Evolutionary conservation across 2,329 filamentous ascomycete genomes (phyloP).

Genomic region (Aspergillus sergii): DNA sequence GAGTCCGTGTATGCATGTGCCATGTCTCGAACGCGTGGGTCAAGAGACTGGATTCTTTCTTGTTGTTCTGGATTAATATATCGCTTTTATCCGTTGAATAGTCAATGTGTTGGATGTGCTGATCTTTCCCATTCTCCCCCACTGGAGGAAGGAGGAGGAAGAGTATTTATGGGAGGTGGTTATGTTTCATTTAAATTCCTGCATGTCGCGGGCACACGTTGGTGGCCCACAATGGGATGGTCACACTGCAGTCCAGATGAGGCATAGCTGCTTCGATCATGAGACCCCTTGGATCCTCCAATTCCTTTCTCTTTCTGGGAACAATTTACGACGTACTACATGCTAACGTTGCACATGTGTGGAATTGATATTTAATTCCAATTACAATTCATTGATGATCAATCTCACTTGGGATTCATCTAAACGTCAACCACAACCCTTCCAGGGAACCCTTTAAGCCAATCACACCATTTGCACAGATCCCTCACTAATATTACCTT

Average conservation of each 20-base stretch:
- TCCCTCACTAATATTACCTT: background rate
- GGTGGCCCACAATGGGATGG: background rate
- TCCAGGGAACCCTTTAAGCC: background rate
- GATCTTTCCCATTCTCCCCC: background rate
- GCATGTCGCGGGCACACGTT: background rate
- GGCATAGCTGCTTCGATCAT: conserved; percentile 3
- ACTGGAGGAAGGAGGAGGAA: background rate
- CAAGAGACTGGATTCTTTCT: conserved; percentile 10
- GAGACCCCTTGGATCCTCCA: background rate
- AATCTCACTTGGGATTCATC: no score
- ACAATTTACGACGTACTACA: background rate
- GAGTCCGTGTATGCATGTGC: conserved; percentile 7
- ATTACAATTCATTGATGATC: background rate
- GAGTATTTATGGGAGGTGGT: background rate
- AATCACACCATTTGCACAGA: background rate
- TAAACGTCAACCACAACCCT: no score
- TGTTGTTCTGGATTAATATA: conserved; percentile 16
- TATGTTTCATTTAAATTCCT: background rate
- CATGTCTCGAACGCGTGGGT: conserved; percentile 12
- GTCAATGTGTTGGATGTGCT: conserved; percentile 9
- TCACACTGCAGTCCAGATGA: conserved; percentile 1
- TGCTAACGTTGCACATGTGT: background rate
- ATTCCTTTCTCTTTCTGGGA: background rate
- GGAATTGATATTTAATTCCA: background rate
- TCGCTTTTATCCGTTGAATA: conserved; percentile 17